Evolutionary conservation across 2,329 filamentous ascomycete genomes (phyloP).

Genomic region (Penicillium crustosum): DNA sequence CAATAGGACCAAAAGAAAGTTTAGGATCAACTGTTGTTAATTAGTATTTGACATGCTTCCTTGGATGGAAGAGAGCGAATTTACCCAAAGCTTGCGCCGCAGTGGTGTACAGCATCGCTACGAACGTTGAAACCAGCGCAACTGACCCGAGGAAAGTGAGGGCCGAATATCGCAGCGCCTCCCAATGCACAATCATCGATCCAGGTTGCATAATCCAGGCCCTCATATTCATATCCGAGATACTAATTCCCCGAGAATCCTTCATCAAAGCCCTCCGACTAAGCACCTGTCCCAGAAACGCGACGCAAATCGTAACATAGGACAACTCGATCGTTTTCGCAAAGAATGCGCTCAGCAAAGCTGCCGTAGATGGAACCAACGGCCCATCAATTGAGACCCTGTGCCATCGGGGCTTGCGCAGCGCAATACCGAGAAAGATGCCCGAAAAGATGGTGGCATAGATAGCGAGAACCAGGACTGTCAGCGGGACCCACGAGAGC

Average conservation of each 20-base stretch:
- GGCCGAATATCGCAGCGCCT: slow-evolving; percentile 63
- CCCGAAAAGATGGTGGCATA: slow-evolving; percentile 40
- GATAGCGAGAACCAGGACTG: slow-evolving; percentile 38
- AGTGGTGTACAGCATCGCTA: slow-evolving; percentile 72
- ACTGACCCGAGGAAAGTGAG: slow-evolving; percentile 64
- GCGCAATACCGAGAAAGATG: slow-evolving; percentile 64
- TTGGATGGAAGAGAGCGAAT: slow-evolving; percentile 1
- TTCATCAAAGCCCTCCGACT: slow-evolving; percentile 66
- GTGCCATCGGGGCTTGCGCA: slow-evolving; percentile 61
- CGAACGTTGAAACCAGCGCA: slow-evolving; percentile 63
- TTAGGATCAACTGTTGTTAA: slow-evolving; percentile 63
- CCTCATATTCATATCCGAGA: slow-evolving; percentile 76
- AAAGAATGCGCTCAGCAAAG: slow-evolving; percentile 65
- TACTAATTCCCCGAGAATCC: slow-evolving; percentile 63
- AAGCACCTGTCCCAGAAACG: slow-evolving; percentile 71
- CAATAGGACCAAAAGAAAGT: slow-evolving; percentile 59
- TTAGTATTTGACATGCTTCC: not conserved
- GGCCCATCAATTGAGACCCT: slow-evolving; percentile 51
- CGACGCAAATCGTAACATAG: slow-evolving; percentile 75
- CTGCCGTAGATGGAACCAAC: slow-evolving; percentile 63
- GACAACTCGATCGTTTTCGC: slow-evolving; percentile 76
- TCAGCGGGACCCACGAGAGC: slow-evolving; percentile 37
- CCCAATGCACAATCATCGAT: slow-evolving; percentile 67
- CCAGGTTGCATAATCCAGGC: slow-evolving; percentile 74
- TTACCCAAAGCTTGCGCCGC: slow-evolving; percentile 67